phyloP scores from a whole-genome alignment of 2,329 filamentous ascomycete species.

The Trichoderma semiorbis region DNA sequence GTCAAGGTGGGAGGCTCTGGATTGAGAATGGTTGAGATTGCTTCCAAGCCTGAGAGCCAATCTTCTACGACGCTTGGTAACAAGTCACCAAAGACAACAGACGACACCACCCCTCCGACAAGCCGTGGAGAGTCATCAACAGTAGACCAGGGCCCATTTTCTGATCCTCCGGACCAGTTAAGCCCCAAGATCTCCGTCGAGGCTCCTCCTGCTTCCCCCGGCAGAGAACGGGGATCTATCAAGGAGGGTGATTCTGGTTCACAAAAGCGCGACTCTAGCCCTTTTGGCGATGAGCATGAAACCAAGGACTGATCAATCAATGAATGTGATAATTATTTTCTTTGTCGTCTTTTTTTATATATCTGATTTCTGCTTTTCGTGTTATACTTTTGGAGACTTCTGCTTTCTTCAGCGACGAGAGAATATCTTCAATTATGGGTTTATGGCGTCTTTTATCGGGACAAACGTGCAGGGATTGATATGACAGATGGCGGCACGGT shows the following conservation, averaged over 20 bases:
- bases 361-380: constrained; percentile 19
- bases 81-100: background rate
- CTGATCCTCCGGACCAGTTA: constrained; percentile 46
- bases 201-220: background rate
- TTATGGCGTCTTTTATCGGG: constrained; percentile 28
- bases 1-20: constrained; percentile 52
- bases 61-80: constrained; percentile 24
- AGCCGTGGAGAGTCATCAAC: constrained; percentile 47
- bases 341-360: background rate
- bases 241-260: constrained; percentile 26
- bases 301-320: constrained; percentile 42
- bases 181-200: constrained; percentile 21
- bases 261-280: constrained; percentile 40
- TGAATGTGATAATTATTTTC: background rate
- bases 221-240: background rate
- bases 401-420: constrained; percentile 22
- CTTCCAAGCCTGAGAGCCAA: constrained; percentile 35
- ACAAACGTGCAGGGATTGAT: constrained; percentile 27
- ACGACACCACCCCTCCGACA: background rate
- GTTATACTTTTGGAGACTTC: constrained; percentile 27
- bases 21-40: constrained; percentile 44
- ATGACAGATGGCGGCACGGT: constrained; percentile 28
- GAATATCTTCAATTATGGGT: constrained; percentile 24
- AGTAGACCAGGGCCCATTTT: constrained; percentile 57
- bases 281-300: constrained; percentile 58